A percentile compares a stretch with the other conserved stretches of the same genome.
phyloP scores from a whole-genome alignment of 139 green algal species.

The Choricystis sp. region DNA sequence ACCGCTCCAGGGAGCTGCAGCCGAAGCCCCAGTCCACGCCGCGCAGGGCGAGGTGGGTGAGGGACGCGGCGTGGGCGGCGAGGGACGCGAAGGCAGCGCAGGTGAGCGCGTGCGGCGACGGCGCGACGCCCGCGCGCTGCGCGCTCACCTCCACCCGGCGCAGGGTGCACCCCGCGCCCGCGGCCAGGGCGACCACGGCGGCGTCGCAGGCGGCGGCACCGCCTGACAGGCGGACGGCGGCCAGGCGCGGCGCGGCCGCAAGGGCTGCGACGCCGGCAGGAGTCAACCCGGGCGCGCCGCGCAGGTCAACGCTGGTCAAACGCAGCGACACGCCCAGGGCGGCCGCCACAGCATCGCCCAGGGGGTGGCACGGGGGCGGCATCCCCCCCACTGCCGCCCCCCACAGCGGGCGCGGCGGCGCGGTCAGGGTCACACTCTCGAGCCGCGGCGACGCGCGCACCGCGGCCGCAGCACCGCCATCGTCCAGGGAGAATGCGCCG shows the following conservation, averaged over 20 bases:
- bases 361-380: too few species aligned
- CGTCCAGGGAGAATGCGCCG: too few species aligned
- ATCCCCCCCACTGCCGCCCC: too few species aligned
- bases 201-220: not conserved
- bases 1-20: not conserved
- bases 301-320: not conserved
- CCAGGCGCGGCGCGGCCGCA: not conserved
- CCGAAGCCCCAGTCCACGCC: not conserved
- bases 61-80: too few species aligned
- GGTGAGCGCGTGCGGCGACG: not conserved
- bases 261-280: not conserved
- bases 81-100: not conserved
- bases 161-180: not conserved
- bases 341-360: too few species aligned
- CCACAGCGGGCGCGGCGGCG: too few species aligned
- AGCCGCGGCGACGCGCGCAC: too few species aligned
- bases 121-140: not conserved
- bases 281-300: not conserved
- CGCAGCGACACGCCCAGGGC: too few species aligned
- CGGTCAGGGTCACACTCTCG: too few species aligned
- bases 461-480: too few species aligned
- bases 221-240: not conserved
- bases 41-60: not conserved
- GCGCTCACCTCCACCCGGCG: too few species aligned
- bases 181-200: not conserved